Evolutionary conservation across 345 rosid species (phyloP), one percentile per base, ranked within the genome.

Genomic region (Erodium maritimum): DNA sequence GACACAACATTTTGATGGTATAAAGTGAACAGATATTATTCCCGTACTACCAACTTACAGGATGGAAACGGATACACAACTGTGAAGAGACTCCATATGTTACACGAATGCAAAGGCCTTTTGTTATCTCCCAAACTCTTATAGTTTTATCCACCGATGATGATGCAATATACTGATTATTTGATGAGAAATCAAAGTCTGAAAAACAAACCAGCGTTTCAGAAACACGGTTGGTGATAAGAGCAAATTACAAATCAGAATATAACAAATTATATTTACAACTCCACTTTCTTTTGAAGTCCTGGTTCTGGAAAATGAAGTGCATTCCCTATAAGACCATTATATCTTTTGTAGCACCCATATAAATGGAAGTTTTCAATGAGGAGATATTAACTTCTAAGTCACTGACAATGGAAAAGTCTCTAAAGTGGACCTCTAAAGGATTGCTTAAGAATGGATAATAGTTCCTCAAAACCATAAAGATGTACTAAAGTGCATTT

Each of bases 161-260:
- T 9, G 99, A 93, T 17, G 99, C 99, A 20, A 93, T 83, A 65
- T 88, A 88, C 61, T 88, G 96, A 73, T 93, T 88, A 79, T 88
- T 93, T 58, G 99, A 88, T n/a, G 99, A 75, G 82, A 93, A 88
- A 74, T 88, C 95, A 69, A 93, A 93, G 61, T 93, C 99, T 93
- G 99, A 69, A 72, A 73, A 62, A 56, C 21, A 19, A 56, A 17
- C 59, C 62, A 58, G 29, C 34, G 50, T 20, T 59, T 71, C 56
- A 67, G 69, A 46, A 69, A 61, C 50, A 55, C 54, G 22, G 42
- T 61, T 62, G 64, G 8, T 51, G 2, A 23, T 33, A 23, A 61
- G 37, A 62, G 46, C 46, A 45, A 33, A 55, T 19, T 33, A 21
- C 17, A 19, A 34, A 34, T 37, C 45, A 52, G 46, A 37, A 37